phyloP scores from a whole-genome alignment of 768 basidiomycete species.

The Mycena epipterygia region DNA sequence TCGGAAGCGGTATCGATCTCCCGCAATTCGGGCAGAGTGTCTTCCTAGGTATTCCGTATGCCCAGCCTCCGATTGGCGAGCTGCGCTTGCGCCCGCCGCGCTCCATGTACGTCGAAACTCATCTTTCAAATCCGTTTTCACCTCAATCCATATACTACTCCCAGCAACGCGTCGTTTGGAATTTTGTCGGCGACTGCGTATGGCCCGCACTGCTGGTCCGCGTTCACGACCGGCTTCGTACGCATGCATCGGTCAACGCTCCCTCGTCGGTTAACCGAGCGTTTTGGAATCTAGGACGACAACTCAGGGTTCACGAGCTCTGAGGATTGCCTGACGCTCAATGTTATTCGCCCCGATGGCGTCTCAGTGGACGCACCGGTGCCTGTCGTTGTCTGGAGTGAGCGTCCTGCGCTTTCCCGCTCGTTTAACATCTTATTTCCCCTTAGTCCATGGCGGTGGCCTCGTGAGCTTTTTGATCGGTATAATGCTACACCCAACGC shows the following conservation, averaged over 20 bases:
- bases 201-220: constrained; percentile 32
- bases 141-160: background rate
- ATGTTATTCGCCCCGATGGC: background rate
- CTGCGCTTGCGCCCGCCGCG: constrained; percentile 49
- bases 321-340: background rate
- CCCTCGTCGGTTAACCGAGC: background rate
- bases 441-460: constrained; percentile 27
- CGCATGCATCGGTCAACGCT: background rate
- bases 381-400: constrained; percentile 47
- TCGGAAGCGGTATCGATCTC: constrained; percentile 25
- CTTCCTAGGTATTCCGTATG: constrained; percentile 53
- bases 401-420: background rate
- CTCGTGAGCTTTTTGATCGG: constrained; percentile 15
- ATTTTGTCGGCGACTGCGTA: constrained; percentile 38
- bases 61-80: constrained; percentile 49
- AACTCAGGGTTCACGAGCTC: constrained; percentile 22
- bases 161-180: constrained; percentile 43
- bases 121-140: constrained; percentile 12
- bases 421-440: constrained; percentile 33
- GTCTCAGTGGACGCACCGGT: constrained; percentile 32
- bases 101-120: constrained; percentile 38
- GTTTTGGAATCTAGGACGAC: constrained; percentile 16
- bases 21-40: constrained; percentile 44
- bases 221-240: constrained; percentile 31
- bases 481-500: background rate